A percentile compares a stretch with the other conserved stretches of the same genome.
phyloP scores from a whole-genome alignment of 352 stramenopile genomes.

The Phytophthora cactorum region DNA sequence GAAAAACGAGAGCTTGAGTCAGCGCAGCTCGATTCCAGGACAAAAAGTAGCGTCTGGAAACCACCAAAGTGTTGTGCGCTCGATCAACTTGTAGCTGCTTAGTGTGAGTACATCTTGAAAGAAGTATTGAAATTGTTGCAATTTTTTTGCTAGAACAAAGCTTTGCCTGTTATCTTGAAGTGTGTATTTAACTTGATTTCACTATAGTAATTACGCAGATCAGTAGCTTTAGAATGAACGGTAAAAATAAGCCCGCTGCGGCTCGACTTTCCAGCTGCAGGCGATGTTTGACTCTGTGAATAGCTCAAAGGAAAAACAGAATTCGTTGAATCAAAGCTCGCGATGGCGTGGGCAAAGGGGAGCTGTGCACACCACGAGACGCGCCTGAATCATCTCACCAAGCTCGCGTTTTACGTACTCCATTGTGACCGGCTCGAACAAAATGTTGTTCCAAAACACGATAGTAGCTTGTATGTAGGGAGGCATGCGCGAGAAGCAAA shows the following conservation, averaged over 20 bases:
- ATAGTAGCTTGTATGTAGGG: constrained; percentile 4
- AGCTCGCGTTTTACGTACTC: constrained; percentile 8
- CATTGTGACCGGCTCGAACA: constrained; percentile 2
- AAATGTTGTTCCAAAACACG: constrained; percentile 13
- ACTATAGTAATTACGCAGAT: constrained; percentile 3
- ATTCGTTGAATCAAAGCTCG: background rate
- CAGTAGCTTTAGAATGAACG: background rate
- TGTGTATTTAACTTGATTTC: constrained; percentile 11
- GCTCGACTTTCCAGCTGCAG: constrained; percentile 3
- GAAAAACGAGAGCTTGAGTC: background rate
- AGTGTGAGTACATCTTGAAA: background rate
- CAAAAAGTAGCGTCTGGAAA: background rate
- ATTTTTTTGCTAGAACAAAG: too few relatives aligned
- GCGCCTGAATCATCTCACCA: background rate
- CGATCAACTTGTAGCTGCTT: too few relatives aligned
- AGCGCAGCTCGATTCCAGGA: background rate
- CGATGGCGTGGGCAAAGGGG: constrained; percentile 1
- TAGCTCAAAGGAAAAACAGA: constrained; percentile 1
- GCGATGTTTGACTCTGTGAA: background rate
- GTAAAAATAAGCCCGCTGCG: background rate
- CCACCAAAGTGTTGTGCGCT: background rate
- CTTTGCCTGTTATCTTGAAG: background rate
- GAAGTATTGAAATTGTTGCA: too few relatives aligned
- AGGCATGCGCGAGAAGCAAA: background rate
- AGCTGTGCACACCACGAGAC: background rate